Evolutionary conservation across 1,284 basidiomycete species (phyloP).

Genomic region (Irpex lacteus): DNA sequence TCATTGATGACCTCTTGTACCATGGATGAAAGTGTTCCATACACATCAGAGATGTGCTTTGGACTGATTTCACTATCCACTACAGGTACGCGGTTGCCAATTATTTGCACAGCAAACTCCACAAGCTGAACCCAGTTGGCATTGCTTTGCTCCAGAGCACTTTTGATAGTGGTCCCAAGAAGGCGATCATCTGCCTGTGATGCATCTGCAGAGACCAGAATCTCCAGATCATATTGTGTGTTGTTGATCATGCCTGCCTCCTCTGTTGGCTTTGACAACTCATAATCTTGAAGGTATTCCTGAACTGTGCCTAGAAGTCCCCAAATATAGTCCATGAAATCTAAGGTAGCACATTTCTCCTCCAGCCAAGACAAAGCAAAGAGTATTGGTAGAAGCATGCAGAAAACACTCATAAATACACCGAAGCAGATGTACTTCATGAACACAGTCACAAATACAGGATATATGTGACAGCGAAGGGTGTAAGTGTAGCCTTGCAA

Average conservation of each 20-base stretch:
- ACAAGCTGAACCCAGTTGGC: background rate
- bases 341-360: too few species aligned
- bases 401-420: too few species aligned
- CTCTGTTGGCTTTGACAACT: background rate
- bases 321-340: too few species aligned
- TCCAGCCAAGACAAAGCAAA: too few species aligned
- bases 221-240: background rate
- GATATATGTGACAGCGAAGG: background rate
- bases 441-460: too few species aligned
- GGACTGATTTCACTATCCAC: background rate
- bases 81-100: background rate
- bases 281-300: too few species aligned
- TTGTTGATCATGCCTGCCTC: background rate
- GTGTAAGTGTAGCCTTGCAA: background rate
- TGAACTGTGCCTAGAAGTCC: too few species aligned
- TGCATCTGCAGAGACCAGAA: background rate
- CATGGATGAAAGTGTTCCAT: too few species aligned
- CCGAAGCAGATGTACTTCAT: too few species aligned
- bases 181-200: background rate
- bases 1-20: too few species aligned
- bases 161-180: background rate
- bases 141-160: background rate
- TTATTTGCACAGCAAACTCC: background rate
- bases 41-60: too few species aligned
- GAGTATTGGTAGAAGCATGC: too few species aligned